Evolutionary conservation across 2,329 filamentous ascomycete species (phyloP).

Genomic region (Aspergillus intermedius): DNA sequence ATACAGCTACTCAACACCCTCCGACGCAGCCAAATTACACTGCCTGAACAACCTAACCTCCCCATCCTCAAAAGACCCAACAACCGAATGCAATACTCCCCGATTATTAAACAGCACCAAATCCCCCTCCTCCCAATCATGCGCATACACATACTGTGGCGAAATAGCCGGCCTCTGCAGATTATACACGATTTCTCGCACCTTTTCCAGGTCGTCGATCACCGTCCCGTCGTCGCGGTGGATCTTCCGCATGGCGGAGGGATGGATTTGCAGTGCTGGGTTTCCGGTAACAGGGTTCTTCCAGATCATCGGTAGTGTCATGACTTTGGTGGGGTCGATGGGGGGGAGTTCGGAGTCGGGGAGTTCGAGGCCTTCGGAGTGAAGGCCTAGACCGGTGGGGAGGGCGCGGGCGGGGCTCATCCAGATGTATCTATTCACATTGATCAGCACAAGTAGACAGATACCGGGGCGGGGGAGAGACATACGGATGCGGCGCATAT

Average conservation of each 20-base stretch:
- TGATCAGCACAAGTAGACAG: neutral
- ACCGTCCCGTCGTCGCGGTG: slow-evolving; percentile 61
- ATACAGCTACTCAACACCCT: slow-evolving; percentile 3
- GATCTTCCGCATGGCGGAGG: slow-evolving; percentile 62
- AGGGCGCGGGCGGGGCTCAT: slow-evolving; percentile 64
- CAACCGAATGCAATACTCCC: slow-evolving; percentile 67
- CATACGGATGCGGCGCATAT: slow-evolving; percentile 67
- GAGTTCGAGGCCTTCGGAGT: slow-evolving; percentile 61
- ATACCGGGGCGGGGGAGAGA: neutral
- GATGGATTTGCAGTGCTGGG: slow-evolving; percentile 67
- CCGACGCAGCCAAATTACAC: slow-evolving; percentile 62
- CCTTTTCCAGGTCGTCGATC: slow-evolving; percentile 60
- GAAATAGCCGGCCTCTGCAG: slow-evolving; percentile 68
- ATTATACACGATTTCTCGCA: slow-evolving; percentile 63
- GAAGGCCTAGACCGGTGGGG: slow-evolving; percentile 63
- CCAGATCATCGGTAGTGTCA: slow-evolving; percentile 71
- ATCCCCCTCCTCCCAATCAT: slow-evolving; percentile 73
- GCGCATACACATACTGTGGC: slow-evolving; percentile 61
- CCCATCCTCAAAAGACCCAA: slow-evolving; percentile 65
- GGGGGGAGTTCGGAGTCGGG: slow-evolving; percentile 54
- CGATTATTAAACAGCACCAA: slow-evolving; percentile 74
- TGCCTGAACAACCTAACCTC: slow-evolving; percentile 70
- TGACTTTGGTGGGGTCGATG: slow-evolving; percentile 60
- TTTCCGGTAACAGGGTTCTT: slow-evolving; percentile 64
- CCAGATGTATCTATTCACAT: slow-evolving; percentile 56